Evolutionary conservation across 2,329 filamentous ascomycete species (phyloP).

Genomic region (Aspergillus tamarii): DNA sequence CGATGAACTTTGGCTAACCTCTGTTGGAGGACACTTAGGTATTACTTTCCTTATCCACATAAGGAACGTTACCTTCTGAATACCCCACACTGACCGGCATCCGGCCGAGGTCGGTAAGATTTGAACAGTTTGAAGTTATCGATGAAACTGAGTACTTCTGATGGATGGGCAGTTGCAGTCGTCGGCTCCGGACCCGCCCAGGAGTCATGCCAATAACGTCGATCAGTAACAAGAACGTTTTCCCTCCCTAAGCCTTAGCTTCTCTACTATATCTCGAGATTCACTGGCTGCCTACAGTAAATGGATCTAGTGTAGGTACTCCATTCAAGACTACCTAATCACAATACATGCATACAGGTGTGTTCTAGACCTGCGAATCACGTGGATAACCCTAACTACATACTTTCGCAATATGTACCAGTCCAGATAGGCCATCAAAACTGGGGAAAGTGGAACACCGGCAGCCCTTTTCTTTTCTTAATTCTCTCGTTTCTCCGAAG

Average conservation of each 20-base stretch:
- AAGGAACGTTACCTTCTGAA: neutral
- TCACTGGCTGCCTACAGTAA: neutral
- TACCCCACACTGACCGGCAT: neutral
- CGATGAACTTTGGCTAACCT: neutral
- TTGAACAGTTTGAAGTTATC: neutral
- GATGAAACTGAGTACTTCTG: neutral
- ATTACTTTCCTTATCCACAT: neutral
- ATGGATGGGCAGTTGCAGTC: neutral
- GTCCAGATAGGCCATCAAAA: neutral
- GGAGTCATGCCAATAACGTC: neutral
- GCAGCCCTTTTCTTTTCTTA: neutral
- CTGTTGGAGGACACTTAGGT: neutral
- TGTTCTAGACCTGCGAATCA: neutral
- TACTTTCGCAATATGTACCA: neutral
- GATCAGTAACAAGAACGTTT: neutral
- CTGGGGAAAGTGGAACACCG: neutral
- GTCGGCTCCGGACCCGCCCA: neutral
- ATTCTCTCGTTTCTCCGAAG: neutral
- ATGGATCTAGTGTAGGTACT: no score
- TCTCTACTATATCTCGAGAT: neutral
- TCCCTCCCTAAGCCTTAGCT: neutral
- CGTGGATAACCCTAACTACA: neutral
- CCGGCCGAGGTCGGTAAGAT: neutral
- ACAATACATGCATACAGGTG: neutral
- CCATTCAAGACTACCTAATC: neutral